Conservation (phyloP, 2,329 filamentous ascomycete species). For the Arthrobotrys conoides region DNA sequence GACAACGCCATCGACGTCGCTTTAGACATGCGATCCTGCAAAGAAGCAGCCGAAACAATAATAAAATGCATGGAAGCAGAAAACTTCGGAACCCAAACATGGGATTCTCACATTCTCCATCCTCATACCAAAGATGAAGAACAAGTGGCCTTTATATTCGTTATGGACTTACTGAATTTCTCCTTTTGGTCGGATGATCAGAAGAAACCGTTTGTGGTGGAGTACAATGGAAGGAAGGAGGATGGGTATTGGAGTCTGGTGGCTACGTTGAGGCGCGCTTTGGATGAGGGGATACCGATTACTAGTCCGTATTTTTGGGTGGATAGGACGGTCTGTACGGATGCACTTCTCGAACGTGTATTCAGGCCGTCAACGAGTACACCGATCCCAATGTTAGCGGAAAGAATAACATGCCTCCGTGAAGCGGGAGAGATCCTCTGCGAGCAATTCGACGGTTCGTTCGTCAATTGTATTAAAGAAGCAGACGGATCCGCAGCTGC, state of each 20-base stretch:
- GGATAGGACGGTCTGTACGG: slow-evolving; percentile 80
- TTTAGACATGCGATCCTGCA: slow-evolving; percentile 84
- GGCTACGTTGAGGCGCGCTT: slow-evolving; percentile 84
- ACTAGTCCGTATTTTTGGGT: slow-evolving; percentile 91
- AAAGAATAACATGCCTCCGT: slow-evolving; percentile 82
- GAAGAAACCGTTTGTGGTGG: slow-evolving; percentile 82
- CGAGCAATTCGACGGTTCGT: slow-evolving; percentile 82
- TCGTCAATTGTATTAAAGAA: slow-evolving; percentile 79
- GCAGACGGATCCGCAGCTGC: slow-evolving; percentile 84
- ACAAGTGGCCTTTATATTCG: slow-evolving; percentile 93
- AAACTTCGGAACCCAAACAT: slow-evolving; percentile 84
- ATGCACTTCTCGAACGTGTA: slow-evolving; percentile 80
- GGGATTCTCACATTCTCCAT: slow-evolving; percentile 90
- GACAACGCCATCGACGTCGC: slow-evolving; percentile 95
- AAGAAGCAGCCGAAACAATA: slow-evolving; percentile 84
- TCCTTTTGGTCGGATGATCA: slow-evolving; percentile 88
- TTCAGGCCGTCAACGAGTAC: slow-evolving; percentile 91
- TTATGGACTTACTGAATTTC: slow-evolving; percentile 97
- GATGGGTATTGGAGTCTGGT: slow-evolving; percentile 98
- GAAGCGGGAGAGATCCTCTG: slow-evolving; percentile 86
- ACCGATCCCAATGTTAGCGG: slow-evolving; percentile 84
- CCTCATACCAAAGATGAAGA: slow-evolving; percentile 83
- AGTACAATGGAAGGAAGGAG: slow-evolving; percentile 83
- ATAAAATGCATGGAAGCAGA: slow-evolving; percentile 86
- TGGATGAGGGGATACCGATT: slow-evolving; percentile 92